These are phyloP conservation scores for Lentinula guzmanii DNA, from an alignment of 768 basidiomycete species.

Conservation along the genomic window DNA sequence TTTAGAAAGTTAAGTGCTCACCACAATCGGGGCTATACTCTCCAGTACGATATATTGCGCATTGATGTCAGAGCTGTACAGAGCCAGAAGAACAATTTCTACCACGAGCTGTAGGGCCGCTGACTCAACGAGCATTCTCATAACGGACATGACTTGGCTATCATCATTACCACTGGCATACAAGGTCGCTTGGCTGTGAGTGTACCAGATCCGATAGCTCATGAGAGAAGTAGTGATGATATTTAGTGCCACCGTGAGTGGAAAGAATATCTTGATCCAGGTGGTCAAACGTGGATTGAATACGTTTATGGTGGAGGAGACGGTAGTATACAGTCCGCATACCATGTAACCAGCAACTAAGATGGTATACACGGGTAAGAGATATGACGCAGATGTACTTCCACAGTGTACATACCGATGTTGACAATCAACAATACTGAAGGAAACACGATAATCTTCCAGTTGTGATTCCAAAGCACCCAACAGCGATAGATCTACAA, in stretches of 20 bases:
- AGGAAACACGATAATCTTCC: conserved; percentile 10
- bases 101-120: conserved; percentile 14
- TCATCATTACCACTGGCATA: conserved; percentile 5
- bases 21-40: conserved; percentile 11
- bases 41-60: conserved; percentile 16
- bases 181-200: conserved; percentile 6
- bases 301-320: conserved; percentile 8
- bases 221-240: conserved; percentile 15
- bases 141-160: conserved; percentile 8
- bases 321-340: conserved; percentile 8
- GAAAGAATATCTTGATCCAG: conserved; percentile 16
- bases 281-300: conserved; percentile 10
- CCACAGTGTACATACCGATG: conserved; percentile 4
- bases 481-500: conserved; percentile 18
- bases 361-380: neutral
- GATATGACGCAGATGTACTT: neutral
- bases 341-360: conserved; percentile 14
- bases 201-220: conserved; percentile 15
- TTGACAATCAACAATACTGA: conserved; percentile 11
- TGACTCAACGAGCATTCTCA: conserved; percentile 14
- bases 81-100: conserved; percentile 12
- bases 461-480: conserved; percentile 14
- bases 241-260: conserved; percentile 14
- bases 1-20: neutral
- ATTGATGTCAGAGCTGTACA: conserved; percentile 13